Evolutionary conservation across 2,329 filamentous ascomycete species (phyloP).

Genomic region (Colletotrichum phormii): DNA sequence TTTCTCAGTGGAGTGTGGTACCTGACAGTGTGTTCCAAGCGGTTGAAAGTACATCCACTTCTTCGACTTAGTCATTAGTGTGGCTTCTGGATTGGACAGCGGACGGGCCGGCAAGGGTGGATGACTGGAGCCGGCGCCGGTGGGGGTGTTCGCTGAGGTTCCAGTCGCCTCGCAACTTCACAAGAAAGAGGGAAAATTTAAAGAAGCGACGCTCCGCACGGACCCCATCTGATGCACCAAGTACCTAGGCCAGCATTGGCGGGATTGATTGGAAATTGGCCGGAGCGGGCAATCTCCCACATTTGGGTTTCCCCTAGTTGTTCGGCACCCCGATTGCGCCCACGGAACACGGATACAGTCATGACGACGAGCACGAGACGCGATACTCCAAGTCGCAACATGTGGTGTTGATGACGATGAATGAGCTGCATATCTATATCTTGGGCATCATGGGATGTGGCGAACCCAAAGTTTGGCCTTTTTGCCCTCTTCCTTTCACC

Average conservation of each 20-base stretch:
- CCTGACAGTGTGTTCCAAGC: not conserved
- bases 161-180: slow-evolving; percentile 1
- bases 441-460: slow-evolving; percentile 10
- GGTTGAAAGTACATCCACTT: not conserved
- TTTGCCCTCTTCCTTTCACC: not conserved
- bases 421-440: not conserved
- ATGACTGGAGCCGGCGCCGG: not conserved
- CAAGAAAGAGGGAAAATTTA: not conserved
- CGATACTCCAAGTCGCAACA: not conserved
- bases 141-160: slow-evolving; percentile 21
- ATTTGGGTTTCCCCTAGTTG: slow-evolving; percentile 29
- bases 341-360: not conserved
- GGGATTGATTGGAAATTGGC: slow-evolving; percentile 34
- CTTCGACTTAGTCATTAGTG: not conserved
- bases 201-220: slow-evolving; percentile 20
- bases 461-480: not conserved
- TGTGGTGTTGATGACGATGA: slow-evolving; percentile 12
- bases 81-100: not conserved
- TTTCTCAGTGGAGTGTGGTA: slow-evolving; percentile 1
- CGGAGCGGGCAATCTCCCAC: slow-evolving; percentile 25
- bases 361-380: slow-evolving; percentile 6
- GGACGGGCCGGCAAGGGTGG: slow-evolving; percentile 16
- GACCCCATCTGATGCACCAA: slow-evolving; percentile 11
- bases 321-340: slow-evolving; percentile 14
- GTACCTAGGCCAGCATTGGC: not conserved